Evolutionary conservation across 2,329 filamentous ascomycete species (phyloP), one percentile per base, ranked within the genome.

Genomic region (Aurifilum marmelostoma): DNA sequence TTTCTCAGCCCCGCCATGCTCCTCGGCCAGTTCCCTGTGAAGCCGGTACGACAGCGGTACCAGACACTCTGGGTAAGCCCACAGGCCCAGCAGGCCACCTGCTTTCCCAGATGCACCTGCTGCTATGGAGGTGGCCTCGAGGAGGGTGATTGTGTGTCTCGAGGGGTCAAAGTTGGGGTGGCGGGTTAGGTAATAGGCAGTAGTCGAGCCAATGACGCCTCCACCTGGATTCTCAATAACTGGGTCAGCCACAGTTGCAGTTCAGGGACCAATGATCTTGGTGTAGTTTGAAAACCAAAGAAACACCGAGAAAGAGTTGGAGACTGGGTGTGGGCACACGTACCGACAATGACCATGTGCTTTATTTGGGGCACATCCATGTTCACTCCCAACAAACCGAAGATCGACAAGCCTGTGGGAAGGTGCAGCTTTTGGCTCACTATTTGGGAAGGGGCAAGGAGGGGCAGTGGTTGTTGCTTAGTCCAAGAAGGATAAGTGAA

Each of bases 31-130:
- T 75, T 97, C 89, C 43, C 88, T 87, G 76, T 98, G 96, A 21
- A 98, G 84, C 62, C 85, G 86, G 80, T 94, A 98, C 69, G 92
- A 97, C 56, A 98, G 83, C 0, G 92, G 92, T 0, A 97, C 95
- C 52, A 98, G 88, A 75, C 88, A 91, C 68, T 83, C 84, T 0
- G 96, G 96, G 76, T 97, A 97, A 0, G 95, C 96, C 94, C 95
- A 98, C 21, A 94, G 83, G 0, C 91, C 96, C 29, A 99, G 85
- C 5, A 99, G 84, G 1, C 96, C 96, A 21, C 96, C 96, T 0
- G 96, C 95, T 81, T 97, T 98, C 54, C 96, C 96, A 11, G 94
- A 97, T 50, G 96, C 95, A 32, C 92, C 95, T n/a, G 93, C 89
- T 8, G 96, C 96, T 72, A 98, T 90, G 59, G 89, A 85, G 3